phyloP scores from a whole-genome alignment of 2,329 filamentous ascomycete genomes.

The Pezicula neosporulosa region DNA sequence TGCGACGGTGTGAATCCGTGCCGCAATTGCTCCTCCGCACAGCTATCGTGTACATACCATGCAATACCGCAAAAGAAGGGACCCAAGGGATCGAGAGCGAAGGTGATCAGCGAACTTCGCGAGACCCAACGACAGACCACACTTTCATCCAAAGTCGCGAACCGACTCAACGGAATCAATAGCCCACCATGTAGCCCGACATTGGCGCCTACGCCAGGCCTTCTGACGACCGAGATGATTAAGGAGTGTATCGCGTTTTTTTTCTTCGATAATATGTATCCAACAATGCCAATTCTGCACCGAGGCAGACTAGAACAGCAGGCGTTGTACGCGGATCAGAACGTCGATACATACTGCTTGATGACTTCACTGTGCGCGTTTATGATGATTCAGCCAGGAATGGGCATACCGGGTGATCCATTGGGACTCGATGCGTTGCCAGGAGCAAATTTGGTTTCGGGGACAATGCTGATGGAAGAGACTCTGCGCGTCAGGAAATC shows the following conservation, averaged over 20 bases:
- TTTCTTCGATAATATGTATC: slow-evolving; percentile 66
- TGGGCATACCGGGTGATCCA: slow-evolving; percentile 57
- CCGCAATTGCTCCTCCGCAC: slow-evolving; percentile 64
- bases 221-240: slow-evolving; percentile 59
- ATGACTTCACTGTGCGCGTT: slow-evolving; percentile 63
- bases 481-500: slow-evolving; percentile 60
- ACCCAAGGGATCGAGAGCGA: slow-evolving; percentile 70
- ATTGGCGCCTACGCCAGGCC: slow-evolving; percentile 53
- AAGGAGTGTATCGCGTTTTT: slow-evolving; percentile 67
- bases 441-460: slow-evolving; percentile 56
- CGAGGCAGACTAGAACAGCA: slow-evolving; percentile 56
- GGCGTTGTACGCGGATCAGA: slow-evolving; percentile 57
- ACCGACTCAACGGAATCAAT: slow-evolving; percentile 52
- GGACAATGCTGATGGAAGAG: slow-evolving; percentile 66
- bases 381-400: slow-evolving; percentile 67
- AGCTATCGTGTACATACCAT: slow-evolving; percentile 70
- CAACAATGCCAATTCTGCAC: slow-evolving; percentile 60
- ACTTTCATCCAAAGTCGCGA: slow-evolving; percentile 58
- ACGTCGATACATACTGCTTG: slow-evolving; percentile 60
- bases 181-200: slow-evolving; percentile 43
- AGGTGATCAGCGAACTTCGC: slow-evolving; percentile 71
- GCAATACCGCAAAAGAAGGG: slow-evolving; percentile 74
- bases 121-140: slow-evolving; percentile 66
- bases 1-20: slow-evolving; percentile 70
- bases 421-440: slow-evolving; percentile 54